Conservation (phyloP, 495 filamentous ascomycete species). For the Talaromyces trachyspermus region DNA sequence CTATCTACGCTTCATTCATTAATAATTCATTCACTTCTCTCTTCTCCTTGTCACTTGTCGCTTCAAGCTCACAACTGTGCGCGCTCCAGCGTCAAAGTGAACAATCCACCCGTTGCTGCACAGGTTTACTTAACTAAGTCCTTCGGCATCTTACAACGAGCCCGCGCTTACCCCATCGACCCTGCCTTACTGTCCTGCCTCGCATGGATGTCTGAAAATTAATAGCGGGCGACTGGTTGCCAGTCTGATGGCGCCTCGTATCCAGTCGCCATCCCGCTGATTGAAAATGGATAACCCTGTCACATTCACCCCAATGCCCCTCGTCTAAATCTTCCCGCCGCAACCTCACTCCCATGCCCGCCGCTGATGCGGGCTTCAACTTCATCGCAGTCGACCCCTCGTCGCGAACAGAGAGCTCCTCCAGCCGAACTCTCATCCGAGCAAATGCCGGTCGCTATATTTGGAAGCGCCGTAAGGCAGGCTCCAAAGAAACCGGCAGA, state of each 20-base stretch:
- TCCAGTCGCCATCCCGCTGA: neutral
- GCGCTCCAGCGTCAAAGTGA: no score
- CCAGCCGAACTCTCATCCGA: constrained; percentile 7
- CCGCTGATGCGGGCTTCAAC: constrained; percentile 4
- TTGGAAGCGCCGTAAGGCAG: constrained; percentile 8
- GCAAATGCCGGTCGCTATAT: constrained; percentile 9
- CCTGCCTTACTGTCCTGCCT: neutral
- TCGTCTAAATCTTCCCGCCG: neutral
- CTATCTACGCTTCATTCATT: no score
- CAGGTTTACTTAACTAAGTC: no score
- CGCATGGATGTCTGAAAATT: constrained; percentile 2
- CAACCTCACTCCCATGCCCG: neutral
- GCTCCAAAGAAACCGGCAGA: constrained; percentile 2
- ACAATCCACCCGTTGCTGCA: no score
- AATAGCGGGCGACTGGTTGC: neutral
- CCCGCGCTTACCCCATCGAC: no score
- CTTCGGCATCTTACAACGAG: no score
- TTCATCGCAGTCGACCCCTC: constrained; percentile 8
- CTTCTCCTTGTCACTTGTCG: no score
- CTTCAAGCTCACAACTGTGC: no score
- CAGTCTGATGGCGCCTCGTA: constrained; percentile 5
- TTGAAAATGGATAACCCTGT: constrained; percentile 7
- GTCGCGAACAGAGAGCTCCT: constrained; percentile 7
- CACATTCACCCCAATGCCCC: neutral
- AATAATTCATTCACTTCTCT: no score